phyloP scores from a whole-genome alignment of 169 alveolate species.

The Plasmodium billcollinsi region DNA sequence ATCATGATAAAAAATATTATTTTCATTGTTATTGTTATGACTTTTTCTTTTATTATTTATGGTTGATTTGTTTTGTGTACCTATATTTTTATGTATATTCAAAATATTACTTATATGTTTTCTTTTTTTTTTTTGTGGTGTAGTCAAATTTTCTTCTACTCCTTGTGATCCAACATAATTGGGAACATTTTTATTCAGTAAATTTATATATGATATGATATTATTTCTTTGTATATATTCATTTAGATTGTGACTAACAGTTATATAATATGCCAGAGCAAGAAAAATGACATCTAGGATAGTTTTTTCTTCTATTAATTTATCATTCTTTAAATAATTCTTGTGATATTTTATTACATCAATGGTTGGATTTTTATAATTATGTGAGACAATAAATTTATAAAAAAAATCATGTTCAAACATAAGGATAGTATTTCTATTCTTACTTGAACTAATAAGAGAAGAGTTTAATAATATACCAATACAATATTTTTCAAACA shows the following conservation, averaged over 20 bases:
- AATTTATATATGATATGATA: constrained; percentile 18
- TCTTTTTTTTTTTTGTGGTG: constrained; percentile 4
- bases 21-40: too few species aligned
- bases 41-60: too few species aligned
- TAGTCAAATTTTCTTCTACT: neutral
- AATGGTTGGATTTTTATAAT: neutral
- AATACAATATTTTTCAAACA: constrained; percentile 63
- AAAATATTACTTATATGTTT: neutral
- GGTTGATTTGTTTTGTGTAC: too few species aligned
- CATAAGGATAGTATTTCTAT: constrained; percentile 43
- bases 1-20: too few species aligned
- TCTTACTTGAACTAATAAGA: constrained; percentile 22
- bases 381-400: constrained; percentile 19
- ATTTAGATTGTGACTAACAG: constrained; percentile 47
- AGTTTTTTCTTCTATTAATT: constrained; percentile 57
- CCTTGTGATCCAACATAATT: neutral
- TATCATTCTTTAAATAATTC: constrained; percentile 45
- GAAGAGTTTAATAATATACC: constrained; percentile 70
- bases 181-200: constrained; percentile 16
- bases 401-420: constrained; percentile 63
- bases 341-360: constrained; percentile 12
- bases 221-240: constrained; percentile 39
- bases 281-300: constrained; percentile 63
- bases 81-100: neutral
- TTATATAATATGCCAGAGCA: constrained; percentile 57